Conservation (phyloP, 768 basidiomycete species). For the Mycena olivaceomarginata region DNA sequence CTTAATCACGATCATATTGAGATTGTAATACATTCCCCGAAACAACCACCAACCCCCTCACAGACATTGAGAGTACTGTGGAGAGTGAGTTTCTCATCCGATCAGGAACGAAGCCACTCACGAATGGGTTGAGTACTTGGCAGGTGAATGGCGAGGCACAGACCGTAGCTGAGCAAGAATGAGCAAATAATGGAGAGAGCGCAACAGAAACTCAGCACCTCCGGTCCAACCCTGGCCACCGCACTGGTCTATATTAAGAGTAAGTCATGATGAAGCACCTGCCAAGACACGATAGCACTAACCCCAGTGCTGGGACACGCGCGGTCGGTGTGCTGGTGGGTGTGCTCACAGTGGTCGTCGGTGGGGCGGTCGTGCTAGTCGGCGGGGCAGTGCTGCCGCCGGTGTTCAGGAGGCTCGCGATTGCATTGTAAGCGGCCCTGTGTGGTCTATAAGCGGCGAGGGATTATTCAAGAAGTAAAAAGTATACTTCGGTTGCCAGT, state of each 20-base stretch:
- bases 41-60: neutral
- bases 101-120: neutral
- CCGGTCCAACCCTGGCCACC: constrained; percentile 29
- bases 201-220: neutral
- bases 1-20: too few species aligned
- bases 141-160: constrained; percentile 22
- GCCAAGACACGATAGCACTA: neutral
- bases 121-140: neutral
- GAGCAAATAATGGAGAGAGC: neutral
- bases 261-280: neutral
- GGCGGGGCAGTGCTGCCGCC: constrained; percentile 18
- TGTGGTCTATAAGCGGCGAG: neutral
- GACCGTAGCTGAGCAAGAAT: neutral
- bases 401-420: constrained; percentile 49
- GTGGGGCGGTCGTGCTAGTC: constrained; percentile 1
- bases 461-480: neutral
- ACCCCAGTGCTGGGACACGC: constrained; percentile 12
- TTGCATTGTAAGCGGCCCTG: constrained; percentile 53
- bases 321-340: constrained; percentile 12
- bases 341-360: constrained; percentile 16
- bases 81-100: neutral
- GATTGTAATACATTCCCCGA: neutral
- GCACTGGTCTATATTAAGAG: constrained; percentile 12
- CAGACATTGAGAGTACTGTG: constrained; percentile 19
- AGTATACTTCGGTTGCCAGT: constrained; percentile 64